Evolutionary conservation across 1,139 yeast species (phyloP).

Genomic region (Saccharomycopsis hybrid): DNA sequence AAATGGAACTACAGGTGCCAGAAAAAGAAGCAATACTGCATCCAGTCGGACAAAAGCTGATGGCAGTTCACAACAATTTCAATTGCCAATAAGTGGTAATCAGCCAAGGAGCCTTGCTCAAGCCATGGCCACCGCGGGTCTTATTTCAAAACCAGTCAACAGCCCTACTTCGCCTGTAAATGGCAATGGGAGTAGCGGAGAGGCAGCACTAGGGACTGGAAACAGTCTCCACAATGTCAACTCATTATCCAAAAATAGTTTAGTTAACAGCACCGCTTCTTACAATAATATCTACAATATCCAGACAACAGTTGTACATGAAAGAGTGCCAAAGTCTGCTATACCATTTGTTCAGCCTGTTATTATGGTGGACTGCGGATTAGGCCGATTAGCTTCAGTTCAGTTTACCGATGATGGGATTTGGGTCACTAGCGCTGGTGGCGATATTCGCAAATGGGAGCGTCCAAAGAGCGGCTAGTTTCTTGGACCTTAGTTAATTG

Average conservation of each 20-base stretch:
- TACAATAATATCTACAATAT: neutral
- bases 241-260: neutral
- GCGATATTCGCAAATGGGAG: conserved; percentile 42
- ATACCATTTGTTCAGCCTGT: conserved; percentile 29
- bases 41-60: neutral
- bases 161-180: neutral
- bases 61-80: too few relatives aligned
- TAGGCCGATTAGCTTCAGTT: conserved; percentile 42
- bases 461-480: conserved; percentile 22
- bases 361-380: conserved; percentile 26
- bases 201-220: neutral
- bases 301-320: conserved; percentile 24
- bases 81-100: neutral
- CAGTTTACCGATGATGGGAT: conserved; percentile 35
- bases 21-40: conserved; percentile 11
- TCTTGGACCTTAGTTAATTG: too few relatives aligned
- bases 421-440: conserved; percentile 49
- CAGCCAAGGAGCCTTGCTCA: conserved; percentile 16
- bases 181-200: neutral
- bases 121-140: conserved; percentile 14
- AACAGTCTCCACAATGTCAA: too few relatives aligned
- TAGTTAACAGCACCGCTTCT: neutral
- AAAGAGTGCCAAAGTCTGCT: conserved; percentile 22
- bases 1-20: neutral
- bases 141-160: too few relatives aligned